These are phyloP conservation scores for Antrodiella citrinella DNA, from an alignment of 768 basidiomycete species.

Conservation along the genomic window DNA sequence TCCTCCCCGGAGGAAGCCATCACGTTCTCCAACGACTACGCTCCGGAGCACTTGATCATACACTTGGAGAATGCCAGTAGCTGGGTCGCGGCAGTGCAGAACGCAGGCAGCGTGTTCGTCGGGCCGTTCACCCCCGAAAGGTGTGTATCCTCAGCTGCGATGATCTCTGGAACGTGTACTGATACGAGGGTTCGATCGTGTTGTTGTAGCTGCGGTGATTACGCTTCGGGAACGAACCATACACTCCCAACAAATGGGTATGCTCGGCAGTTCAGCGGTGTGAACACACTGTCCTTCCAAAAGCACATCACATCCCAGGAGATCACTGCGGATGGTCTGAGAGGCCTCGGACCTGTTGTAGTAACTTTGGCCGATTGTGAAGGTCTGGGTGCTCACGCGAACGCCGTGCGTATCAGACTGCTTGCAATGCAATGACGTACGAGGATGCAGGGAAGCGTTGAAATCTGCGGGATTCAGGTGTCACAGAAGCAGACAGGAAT, in stretches of 20 bases:
- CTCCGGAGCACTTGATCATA: slow-evolving; percentile 94
- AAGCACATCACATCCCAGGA: slow-evolving; percentile 99
- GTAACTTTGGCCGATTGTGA: slow-evolving; percentile 90
- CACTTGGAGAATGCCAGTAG: slow-evolving; percentile 70
- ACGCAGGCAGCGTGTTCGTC: slow-evolving; percentile 96
- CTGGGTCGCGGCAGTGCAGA: slow-evolving; percentile 62
- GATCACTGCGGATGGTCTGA: slow-evolving; percentile 71
- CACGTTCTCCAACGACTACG: slow-evolving; percentile 92
- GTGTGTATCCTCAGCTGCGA: slow-evolving; percentile 29
- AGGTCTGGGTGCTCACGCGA: slow-evolving; percentile 90
- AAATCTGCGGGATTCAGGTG: not conserved
- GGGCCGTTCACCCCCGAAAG: slow-evolving; percentile 94
- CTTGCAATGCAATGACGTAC: slow-evolving; percentile 9
- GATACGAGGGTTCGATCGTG: too few relatives aligned
- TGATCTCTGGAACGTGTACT: not conserved
- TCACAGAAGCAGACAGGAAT: not conserved
- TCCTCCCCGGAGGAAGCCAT: slow-evolving; percentile 67
- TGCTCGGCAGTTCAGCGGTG: slow-evolving; percentile 96
- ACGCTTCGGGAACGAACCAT: slow-evolving; percentile 98
- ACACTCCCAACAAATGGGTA: slow-evolving; percentile 95
- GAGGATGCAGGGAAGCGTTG: too few relatives aligned
- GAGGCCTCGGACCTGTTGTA: slow-evolving; percentile 77
- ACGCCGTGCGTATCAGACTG: slow-evolving; percentile 87
- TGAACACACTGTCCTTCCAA: slow-evolving; percentile 95
- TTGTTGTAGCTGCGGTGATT: slow-evolving; percentile 81